Evolutionary conservation across 2,329 filamentous ascomycete species (phyloP).

Genomic region (Xylariaceae sp.): DNA sequence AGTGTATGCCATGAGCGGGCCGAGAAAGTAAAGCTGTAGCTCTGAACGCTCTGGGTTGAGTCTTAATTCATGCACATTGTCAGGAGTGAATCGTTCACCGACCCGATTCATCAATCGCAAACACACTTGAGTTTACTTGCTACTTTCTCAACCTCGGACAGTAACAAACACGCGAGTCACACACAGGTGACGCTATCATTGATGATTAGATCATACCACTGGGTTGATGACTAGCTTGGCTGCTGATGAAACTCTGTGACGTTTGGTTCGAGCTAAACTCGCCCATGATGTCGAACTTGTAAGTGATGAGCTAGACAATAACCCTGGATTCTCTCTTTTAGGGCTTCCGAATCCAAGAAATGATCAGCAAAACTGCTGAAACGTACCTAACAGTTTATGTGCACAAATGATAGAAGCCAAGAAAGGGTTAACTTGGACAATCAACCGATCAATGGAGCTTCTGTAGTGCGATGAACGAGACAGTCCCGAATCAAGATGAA

Average conservation of each 20-base stretch:
- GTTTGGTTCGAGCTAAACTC: constrained; percentile 18
- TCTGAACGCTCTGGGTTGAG: neutral
- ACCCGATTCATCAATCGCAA: constrained; percentile 4
- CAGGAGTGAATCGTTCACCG: neutral
- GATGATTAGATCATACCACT: neutral
- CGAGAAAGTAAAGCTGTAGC: constrained; percentile 13
- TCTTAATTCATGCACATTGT: constrained; percentile 10
- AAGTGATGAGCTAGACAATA: constrained; percentile 5
- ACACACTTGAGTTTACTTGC: constrained; percentile 4
- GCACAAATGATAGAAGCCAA: constrained; percentile 15
- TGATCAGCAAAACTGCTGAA: neutral
- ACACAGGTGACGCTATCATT: neutral
- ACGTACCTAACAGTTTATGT: constrained; percentile 9
- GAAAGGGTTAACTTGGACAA: neutral
- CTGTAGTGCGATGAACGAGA: no score
- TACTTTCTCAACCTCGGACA: no score
- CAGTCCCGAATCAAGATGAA: no score
- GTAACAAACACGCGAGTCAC: neutral
- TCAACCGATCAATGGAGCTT: neutral
- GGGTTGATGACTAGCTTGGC: constrained; percentile 21
- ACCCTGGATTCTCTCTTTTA: constrained; percentile 4
- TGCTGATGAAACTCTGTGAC: constrained; percentile 33
- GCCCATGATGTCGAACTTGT: constrained; percentile 26
- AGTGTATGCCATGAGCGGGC: constrained; percentile 1
- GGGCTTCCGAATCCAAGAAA: neutral